These are phyloP conservation scores for Geotrichum fermentans DNA, from an alignment of 1,139 yeast genomes.

Conservation along the genomic window DNA sequence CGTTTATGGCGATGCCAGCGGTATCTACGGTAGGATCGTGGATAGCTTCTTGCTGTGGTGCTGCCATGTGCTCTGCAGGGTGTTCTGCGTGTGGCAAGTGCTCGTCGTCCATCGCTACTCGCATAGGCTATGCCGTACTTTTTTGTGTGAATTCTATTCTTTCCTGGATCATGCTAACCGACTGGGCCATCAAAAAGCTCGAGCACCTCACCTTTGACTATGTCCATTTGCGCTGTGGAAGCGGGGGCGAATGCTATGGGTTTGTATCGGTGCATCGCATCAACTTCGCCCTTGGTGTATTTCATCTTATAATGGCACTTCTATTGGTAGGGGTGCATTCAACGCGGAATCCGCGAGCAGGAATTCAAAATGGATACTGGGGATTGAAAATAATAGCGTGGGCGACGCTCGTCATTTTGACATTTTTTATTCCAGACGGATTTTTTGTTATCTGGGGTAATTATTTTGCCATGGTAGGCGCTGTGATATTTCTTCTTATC, in stretches of 20 bases:
- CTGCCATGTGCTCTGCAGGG: constrained; percentile 71
- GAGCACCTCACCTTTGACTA: constrained; percentile 60
- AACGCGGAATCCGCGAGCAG: constrained; percentile 73
- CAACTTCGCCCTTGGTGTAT: constrained; percentile 77
- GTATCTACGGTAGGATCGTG: constrained; percentile 60
- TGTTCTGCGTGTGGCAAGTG: constrained; percentile 51
- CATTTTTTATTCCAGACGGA: constrained; percentile 79
- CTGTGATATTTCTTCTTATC: constrained; percentile 79
- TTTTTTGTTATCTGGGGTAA: constrained; percentile 91
- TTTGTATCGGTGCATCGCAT: constrained; percentile 90
- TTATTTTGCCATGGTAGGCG: constrained; percentile 76
- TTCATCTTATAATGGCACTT: constrained; percentile 69
- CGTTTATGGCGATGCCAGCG: constrained; percentile 47
- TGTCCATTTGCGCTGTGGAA: constrained; percentile 60
- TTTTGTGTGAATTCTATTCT: constrained; percentile 72
- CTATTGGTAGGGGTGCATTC: constrained; percentile 70
- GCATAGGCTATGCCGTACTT: constrained; percentile 78
- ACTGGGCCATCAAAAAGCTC: constrained; percentile 69
- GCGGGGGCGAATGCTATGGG: constrained; percentile 71
- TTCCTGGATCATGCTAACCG: constrained; percentile 88
- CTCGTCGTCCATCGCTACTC: constrained; percentile 70
- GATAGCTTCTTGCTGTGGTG: constrained; percentile 77
- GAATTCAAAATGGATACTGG: constrained; percentile 89
- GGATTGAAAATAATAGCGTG: constrained; percentile 63
- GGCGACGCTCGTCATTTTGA: constrained; percentile 51